phyloP scores from a whole-genome alignment of 176 grass and related monocot genomes.

The Triticum urartu region DNA sequence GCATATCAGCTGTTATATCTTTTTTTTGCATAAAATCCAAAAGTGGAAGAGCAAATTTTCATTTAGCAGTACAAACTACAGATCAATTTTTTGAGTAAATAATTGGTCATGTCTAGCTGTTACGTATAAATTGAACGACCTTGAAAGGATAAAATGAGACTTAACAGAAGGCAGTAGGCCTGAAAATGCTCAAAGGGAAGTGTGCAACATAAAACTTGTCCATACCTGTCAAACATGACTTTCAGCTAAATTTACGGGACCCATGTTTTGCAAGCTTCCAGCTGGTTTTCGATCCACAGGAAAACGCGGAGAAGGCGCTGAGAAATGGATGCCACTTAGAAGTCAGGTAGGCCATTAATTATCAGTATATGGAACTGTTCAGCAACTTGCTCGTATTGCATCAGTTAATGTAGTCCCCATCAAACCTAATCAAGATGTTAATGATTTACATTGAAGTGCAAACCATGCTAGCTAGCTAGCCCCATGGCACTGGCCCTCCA shows the following conservation, averaged over 20 bases:
- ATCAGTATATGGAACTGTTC: no score
- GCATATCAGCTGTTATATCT: background rate
- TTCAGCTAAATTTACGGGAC: background rate
- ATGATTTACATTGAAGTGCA: background rate
- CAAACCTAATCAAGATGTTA: constrained; percentile 16
- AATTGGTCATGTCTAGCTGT: background rate
- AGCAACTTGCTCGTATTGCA: background rate
- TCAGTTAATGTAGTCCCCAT: background rate
- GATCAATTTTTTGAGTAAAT: background rate
- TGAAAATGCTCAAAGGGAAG: background rate
- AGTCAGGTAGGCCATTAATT: no score
- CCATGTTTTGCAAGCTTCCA: background rate
- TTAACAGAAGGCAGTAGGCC: background rate
- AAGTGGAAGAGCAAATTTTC: background rate
- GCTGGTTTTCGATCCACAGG: constrained; percentile 1
- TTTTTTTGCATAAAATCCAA: background rate
- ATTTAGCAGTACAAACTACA: background rate
- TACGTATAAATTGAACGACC: background rate
- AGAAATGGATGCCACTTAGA: background rate
- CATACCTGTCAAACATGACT: background rate
- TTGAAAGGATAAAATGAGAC: background rate
- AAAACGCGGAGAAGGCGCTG: background rate
- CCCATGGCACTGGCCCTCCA: background rate
- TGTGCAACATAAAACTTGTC: background rate
- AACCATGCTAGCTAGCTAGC: background rate